Base-by-base conservation (phyloP, 208 protist genomes). In the Tetramitus jugosus region DNA sequence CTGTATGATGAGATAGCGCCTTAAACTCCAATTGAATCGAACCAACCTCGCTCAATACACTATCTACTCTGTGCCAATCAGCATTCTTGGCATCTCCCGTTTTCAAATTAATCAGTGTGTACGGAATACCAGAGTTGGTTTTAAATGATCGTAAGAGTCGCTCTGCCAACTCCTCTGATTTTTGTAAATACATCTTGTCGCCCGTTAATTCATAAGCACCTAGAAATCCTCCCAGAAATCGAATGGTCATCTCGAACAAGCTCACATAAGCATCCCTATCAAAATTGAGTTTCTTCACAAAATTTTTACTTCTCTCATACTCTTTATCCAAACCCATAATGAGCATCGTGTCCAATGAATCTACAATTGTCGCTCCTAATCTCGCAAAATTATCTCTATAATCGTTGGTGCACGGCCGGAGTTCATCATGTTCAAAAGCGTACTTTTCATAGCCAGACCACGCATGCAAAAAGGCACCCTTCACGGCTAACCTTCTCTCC, bases 301-400 rank as follows among this genome's bases (percentile, higher is more conserved):
- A 91, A 2, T 89, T 77, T 46, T 35, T 40, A 10, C 80, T 84
- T 26, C 85, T 56, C 0, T 78, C 17, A 52, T 81, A 90, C 72
- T 93, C 88, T 2, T 91, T 62, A 35, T 83, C 20, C n/a, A 93
- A 49, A 14, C 80, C 87, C 84, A 91, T 90, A 10, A 95, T 68
- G 26, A 80, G 81, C 17, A 95, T 81, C 33, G 91, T 95, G 80
- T 93, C 87, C 10, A 95, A 37, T 43, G 79, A 79, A 77, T 95
- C 92, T 3, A 94, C 61, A 39, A 95, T 84, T 0, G 90, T 94
- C 0, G 84, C 53, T 49, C 87, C 91, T 3, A 89, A 43, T 42
- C 80, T 60, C n/a, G 46, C 78, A 60, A 61, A 79, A 29, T 60
- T 60, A 74, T 84, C 79, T 39, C 53, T 45, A 29, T 6, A 46